A percentile compares a stretch with the other conserved stretches of the same genome.
Evolutionary conservation across 257 asterid genomes (phyloP).

Genomic region (Dorcoceras hygrometricum): DNA sequence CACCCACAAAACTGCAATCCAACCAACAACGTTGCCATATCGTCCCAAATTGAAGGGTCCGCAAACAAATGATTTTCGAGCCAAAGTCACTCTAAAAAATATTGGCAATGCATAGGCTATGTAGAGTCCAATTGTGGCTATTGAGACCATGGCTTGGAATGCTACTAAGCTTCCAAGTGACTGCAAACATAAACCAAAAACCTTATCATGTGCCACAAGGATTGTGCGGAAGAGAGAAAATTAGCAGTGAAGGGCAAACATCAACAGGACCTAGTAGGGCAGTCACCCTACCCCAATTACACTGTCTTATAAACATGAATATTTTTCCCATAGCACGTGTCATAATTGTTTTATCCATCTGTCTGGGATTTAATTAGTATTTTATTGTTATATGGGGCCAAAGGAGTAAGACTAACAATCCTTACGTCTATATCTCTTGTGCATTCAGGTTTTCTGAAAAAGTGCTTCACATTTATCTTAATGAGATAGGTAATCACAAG

Average conservation of each 20-base stretch:
- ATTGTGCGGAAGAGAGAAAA: neutral
- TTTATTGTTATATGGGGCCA: neutral
- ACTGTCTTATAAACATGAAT: neutral
- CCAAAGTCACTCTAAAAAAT: constrained; percentile 80
- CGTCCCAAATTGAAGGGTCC: constrained; percentile 91
- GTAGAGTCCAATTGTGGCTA: constrained; percentile 94
- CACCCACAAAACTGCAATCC: constrained; percentile 85
- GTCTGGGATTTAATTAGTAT: too few relatives aligned
- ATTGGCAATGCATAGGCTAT: constrained; percentile 93
- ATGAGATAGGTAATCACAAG: too few relatives aligned
- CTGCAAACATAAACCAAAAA: constrained; percentile 37
- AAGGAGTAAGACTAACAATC: neutral
- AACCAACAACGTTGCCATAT: constrained; percentile 66
- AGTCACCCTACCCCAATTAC: neutral
- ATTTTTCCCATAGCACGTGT: too few relatives aligned
- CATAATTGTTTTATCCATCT: too few relatives aligned
- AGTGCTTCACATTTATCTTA: too few relatives aligned
- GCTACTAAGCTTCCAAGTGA: constrained; percentile 96
- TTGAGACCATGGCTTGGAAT: constrained; percentile 95
- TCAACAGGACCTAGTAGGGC: neutral
- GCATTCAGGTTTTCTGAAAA: too few relatives aligned
- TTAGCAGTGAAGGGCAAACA: too few relatives aligned
- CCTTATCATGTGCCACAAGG: neutral
- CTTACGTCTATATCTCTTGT: neutral
- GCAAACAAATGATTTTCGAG: constrained; percentile 64